Conservation (phyloP, 495 filamentous ascomycete genomes). For the Terfezia boudieri region DNA sequence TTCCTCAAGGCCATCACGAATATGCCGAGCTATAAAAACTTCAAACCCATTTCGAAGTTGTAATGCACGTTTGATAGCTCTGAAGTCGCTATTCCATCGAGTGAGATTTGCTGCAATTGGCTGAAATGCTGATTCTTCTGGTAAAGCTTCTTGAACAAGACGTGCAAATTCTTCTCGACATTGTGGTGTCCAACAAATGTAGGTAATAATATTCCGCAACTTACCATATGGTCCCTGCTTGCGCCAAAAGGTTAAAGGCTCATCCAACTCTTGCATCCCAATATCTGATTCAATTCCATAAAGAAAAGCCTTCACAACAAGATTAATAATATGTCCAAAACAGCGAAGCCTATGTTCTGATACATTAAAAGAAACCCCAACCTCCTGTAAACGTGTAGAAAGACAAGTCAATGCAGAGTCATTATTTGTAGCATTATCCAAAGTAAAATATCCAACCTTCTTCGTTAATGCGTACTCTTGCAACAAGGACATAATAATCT, state of each 20-base stretch:
- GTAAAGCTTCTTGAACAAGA: neutral
- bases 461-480: too few relatives aligned
- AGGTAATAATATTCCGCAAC: constrained; percentile 5
- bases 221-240: constrained; percentile 5
- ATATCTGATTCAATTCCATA: neutral
- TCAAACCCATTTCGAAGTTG: constrained; percentile 3
- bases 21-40: constrained; percentile 1
- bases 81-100: constrained; percentile 4
- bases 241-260: constrained; percentile 2
- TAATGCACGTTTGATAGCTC: constrained; percentile 1
- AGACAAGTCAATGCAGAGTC: too few relatives aligned
- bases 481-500: too few relatives aligned
- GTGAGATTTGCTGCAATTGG: constrained; percentile 1
- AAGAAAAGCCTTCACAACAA: constrained; percentile 6
- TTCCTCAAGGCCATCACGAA: neutral
- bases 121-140: neutral
- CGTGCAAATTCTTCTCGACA: constrained; percentile 1
- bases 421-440: too few relatives aligned
- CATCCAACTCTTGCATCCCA: constrained; percentile 1
- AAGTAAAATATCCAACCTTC: too few relatives aligned
- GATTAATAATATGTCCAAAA: constrained; percentile 8
- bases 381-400: neutral
- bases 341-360: constrained; percentile 1
- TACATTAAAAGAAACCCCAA: constrained; percentile 1
- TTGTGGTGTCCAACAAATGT: constrained; percentile 3